Conservation (phyloP, 768 basidiomycete genomes). For the Mrakia blollopis region DNA sequence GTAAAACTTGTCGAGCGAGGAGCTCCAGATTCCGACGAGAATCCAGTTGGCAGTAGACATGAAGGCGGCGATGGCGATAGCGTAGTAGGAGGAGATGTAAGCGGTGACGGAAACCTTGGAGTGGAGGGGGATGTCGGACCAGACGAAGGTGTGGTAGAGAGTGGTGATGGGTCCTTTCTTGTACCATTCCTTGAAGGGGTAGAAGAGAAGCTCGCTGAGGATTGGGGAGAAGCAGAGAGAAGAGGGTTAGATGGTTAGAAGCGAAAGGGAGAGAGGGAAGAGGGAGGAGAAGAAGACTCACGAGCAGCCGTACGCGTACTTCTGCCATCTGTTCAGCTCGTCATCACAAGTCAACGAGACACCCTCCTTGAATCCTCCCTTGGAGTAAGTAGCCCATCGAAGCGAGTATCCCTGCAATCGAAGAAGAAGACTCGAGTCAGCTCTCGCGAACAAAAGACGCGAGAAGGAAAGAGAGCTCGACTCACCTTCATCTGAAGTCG, state of each 20-base stretch:
- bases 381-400: constrained; percentile 68
- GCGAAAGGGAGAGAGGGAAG: not conserved
- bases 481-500: constrained; percentile 59
- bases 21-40: constrained; percentile 30
- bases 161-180: constrained; percentile 68
- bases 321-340: constrained; percentile 89
- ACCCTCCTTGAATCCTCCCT: constrained; percentile 84
- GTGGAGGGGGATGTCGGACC: constrained; percentile 51
- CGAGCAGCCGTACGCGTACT: constrained; percentile 47
- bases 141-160: constrained; percentile 43
- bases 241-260: not conserved
- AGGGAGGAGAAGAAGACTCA: constrained; percentile 39
- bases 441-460: not conserved
- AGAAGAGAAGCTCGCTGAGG: constrained; percentile 63
- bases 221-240: no score
- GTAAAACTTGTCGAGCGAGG: constrained; percentile 40
- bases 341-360: constrained; percentile 84
- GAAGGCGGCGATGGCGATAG: constrained; percentile 32
- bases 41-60: constrained; percentile 31
- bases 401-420: constrained; percentile 39
- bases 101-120: constrained; percentile 55
- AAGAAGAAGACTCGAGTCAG: not conserved
- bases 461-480: not conserved
- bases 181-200: constrained; percentile 75
- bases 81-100: constrained; percentile 49